These are phyloP conservation scores for Venturia pyrina DNA, from an alignment of 2,329 filamentous ascomycete species.

Conservation along the genomic window DNA sequence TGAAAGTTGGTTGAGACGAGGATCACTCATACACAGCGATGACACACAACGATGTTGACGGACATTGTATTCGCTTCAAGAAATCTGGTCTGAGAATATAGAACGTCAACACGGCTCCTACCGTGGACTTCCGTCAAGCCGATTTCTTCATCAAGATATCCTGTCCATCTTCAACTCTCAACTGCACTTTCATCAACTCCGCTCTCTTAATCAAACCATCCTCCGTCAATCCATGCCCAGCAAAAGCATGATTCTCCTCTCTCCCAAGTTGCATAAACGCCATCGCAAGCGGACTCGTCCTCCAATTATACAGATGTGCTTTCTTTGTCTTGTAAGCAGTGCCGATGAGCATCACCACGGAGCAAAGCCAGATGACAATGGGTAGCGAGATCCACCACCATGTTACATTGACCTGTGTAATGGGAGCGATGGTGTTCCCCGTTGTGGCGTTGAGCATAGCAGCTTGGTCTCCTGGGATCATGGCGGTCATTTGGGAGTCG, in stretches of 20 bases:
- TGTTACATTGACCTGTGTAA: background rate
- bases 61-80: too few species aligned
- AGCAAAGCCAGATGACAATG: conserved; percentile 4
- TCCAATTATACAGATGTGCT: conserved; percentile 9
- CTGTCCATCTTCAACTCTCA: background rate
- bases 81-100: too few species aligned
- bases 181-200: background rate
- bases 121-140: background rate
- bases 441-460: background rate
- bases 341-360: conserved; percentile 7
- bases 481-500: background rate
- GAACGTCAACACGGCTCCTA: too few species aligned
- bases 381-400: conserved; percentile 11
- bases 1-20: too few species aligned
- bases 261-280: conserved; percentile 10
- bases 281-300: conserved; percentile 13
- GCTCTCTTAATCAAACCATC: background rate
- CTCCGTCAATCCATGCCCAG: background rate
- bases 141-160: conserved; percentile 5
- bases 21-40: too few species aligned
- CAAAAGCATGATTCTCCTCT: background rate
- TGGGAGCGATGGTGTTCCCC: background rate
- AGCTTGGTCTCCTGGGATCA: background rate
- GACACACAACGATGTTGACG: too few species aligned
- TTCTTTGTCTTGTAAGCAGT: conserved; percentile 9